Evolutionary conservation across 768 basidiomycete species (phyloP), one percentile per base, ranked within the genome.

Genomic region (Myochromella boudieri): DNA sequence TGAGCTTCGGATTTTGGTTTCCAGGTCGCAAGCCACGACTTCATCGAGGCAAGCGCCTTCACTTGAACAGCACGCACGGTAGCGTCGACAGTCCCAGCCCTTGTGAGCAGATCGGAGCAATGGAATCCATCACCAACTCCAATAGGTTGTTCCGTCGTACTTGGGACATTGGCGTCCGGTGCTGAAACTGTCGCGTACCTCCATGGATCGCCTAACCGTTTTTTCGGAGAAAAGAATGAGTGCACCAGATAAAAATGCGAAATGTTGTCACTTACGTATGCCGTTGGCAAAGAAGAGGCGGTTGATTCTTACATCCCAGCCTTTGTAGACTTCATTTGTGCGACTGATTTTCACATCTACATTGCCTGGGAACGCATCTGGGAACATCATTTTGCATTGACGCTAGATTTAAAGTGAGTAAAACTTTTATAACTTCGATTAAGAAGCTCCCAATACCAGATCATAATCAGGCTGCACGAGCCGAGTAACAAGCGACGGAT

Each of bases 281-380:
- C 84, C 85, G 38, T 82, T 87, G 31, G 82, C 82, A 50, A 85
- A 87, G 72, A 87, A 84, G 2, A 87, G 67, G 15, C 74, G 72
- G 17, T 81, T 68, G 27, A 77, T 65, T 25, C 69, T 61, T 22
- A 84, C 77, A 49, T 79, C 64, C 84, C 86, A 89, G 6, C 86
- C 85, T 6, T 65, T 57, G 60, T 85, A 87, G 11, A 63, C 64
- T 4, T 21, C 27, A 57, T 87, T 77, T 8, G 78, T 81, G 7
- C 57, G 58, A 0, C 51, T 55, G 0, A 68, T 69, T 9, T 76
- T 65, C 0, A 81, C 78, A 3, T 62, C 60, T 3, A 77, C 77
- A 0, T 73, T 65, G 0, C 55, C 57, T 1, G 70, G 64, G 70
- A 83, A 87, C 9, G 75, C 77, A 4, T 68, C 68, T 1, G 83